Evolutionary conservation across 2,329 filamentous ascomycete genomes (phyloP), one percentile per base, ranked within the genome.

Genomic region (Teratosphaeria zuluensis): DNA sequence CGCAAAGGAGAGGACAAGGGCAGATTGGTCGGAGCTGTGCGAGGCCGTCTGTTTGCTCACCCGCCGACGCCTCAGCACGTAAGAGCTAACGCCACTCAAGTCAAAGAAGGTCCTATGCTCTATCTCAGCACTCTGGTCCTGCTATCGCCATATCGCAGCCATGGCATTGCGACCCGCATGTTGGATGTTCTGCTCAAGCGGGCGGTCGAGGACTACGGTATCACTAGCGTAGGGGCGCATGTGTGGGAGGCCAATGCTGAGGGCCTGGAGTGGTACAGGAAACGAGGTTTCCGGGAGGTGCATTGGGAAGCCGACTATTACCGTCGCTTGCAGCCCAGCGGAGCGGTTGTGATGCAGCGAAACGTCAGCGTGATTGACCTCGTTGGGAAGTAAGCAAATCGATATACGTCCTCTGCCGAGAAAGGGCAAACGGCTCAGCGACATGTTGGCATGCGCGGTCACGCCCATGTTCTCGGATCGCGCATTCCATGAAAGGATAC

Each of bases 161-260:
- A 79, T 59, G 83, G 83, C 0, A 76, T 86, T 28, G 84, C 84
- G 2, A 76, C 80, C 11, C 76, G 79, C 19, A 72, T 86, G 30
- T 73, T 87, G 7, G 66, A 73, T 4, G 62, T 63, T 1, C 63
- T 80, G 11, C 64, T 65, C 11, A 61, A 59, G 21, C 65, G 63
- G 4, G 72, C 70, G 9, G 75, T 79, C 4, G 73, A 75, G 33
- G 73, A 78, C 58, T 80, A 84, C 62, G 76, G 77, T 30, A 77
- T 81, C 30, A 71, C 70, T 11, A 75, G 73, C 14, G 77, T 86
- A 21, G 83, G 80, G 2, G 84, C 84, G 11, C 84, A 87, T 69
- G 83, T 86, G 0, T 86, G 85, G 77, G 82, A 84, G 63, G 79
- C 78, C 24, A 86, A 86, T 58, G 75, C 78, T 19, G 82, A 84